These are phyloP conservation scores for Colletotrichum shisoi DNA, from an alignment of 2,329 filamentous ascomycete species.

Conservation along the genomic window DNA sequence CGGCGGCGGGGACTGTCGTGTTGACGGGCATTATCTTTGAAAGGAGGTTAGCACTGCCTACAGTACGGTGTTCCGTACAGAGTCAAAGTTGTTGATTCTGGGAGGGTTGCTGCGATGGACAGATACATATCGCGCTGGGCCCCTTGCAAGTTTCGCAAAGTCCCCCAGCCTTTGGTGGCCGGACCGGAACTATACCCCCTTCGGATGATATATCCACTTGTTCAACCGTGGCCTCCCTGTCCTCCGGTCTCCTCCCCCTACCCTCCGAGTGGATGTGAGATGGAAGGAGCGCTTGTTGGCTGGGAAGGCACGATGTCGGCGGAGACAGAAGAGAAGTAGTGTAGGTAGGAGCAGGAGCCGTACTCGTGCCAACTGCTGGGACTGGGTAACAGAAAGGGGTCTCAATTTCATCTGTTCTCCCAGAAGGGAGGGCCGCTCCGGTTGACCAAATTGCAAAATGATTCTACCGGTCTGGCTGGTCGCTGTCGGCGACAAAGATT, in stretches of 20 bases:
- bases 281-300: conserved; percentile 6
- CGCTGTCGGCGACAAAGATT: conserved; percentile 5
- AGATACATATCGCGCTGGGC: conserved; percentile 26
- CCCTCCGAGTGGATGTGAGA: background rate
- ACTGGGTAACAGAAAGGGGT: background rate
- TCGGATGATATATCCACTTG: background rate
- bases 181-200: conserved; percentile 16
- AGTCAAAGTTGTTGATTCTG: background rate
- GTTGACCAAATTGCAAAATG: conserved; percentile 13
- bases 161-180: conserved; percentile 23
- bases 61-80: no score
- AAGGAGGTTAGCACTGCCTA: no score
- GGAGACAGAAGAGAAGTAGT: background rate
- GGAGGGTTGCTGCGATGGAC: conserved; percentile 25
- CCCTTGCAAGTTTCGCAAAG: conserved; percentile 34
- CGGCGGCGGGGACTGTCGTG: background rate
- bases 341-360: background rate
- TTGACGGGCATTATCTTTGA: no score
- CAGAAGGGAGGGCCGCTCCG: conserved; percentile 11
- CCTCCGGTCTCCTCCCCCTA: conserved; percentile 3
- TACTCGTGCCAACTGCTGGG: background rate
- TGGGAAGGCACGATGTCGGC: background rate
- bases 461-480: conserved; percentile 1
- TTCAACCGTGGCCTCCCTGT: conserved; percentile 4
- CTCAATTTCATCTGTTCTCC: background rate